Evolutionary conservation across 78 protist genomes (phyloP).

Genomic region (Chrysochromulina tobinii): DNA sequence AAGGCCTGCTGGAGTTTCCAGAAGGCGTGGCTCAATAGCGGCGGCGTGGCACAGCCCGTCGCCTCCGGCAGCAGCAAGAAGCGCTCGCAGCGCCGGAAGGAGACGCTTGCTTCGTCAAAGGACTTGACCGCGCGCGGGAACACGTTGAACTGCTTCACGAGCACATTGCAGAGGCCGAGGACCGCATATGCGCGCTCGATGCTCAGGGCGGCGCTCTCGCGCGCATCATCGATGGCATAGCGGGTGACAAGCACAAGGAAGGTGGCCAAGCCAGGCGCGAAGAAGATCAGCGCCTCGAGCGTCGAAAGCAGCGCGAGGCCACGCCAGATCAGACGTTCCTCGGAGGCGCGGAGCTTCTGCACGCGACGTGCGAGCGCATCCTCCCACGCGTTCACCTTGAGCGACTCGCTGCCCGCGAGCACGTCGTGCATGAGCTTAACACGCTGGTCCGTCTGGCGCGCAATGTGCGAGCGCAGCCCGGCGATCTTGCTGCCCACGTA

Average conservation of each 20-base stretch:
- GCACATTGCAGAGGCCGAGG: neutral
- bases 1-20: too few relatives aligned
- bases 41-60: neutral
- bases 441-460: neutral
- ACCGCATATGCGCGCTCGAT: neutral
- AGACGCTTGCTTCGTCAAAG: neutral
- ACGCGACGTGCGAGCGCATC: neutral
- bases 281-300: neutral
- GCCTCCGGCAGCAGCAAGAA: neutral
- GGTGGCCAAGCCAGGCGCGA: conserved; percentile 33
- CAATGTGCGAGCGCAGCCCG: neutral
- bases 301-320: neutral
- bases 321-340: neutral
- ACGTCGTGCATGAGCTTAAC: conserved; percentile 52
- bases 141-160: neutral
- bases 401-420: conserved; percentile 29
- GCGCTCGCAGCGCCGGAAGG: neutral
- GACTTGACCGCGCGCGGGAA: conserved; percentile 9
- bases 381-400: conserved; percentile 68
- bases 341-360: conserved; percentile 20
- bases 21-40: neutral
- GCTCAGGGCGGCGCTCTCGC: neutral
- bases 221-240: neutral
- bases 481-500: neutral
- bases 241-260: neutral